A percentile compares a stretch with the other conserved stretches of the same genome.
Conservation (phyloP, 2,329 filamentous ascomycete genomes). For the Diplocarpon rosae region DNA sequence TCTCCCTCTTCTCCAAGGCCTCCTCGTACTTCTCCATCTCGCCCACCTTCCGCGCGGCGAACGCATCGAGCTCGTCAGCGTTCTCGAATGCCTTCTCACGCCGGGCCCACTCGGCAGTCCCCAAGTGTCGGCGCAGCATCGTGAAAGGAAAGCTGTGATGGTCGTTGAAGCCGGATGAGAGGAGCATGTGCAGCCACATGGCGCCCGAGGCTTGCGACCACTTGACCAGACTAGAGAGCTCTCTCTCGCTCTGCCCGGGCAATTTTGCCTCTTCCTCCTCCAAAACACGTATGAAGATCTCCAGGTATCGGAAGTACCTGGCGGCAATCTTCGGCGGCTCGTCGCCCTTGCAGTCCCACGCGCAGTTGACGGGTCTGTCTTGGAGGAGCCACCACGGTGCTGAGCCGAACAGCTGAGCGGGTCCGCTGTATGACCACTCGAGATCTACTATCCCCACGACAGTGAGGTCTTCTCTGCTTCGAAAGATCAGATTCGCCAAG, state of each 20-base stretch:
- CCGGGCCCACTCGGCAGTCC: neutral
- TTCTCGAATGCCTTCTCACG: neutral
- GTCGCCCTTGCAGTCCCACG: neutral
- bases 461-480: constrained; percentile 27
- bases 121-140: neutral
- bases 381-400: constrained; percentile 28
- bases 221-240: constrained; percentile 8
- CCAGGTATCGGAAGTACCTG: neutral
- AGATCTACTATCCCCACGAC: constrained; percentile 29
- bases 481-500: constrained; percentile 30
- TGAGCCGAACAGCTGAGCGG: constrained; percentile 29
- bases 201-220: neutral
- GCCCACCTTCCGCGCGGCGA: neutral
- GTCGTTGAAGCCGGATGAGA: neutral
- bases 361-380: neutral
- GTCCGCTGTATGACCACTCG: constrained; percentile 30
- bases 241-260: constrained; percentile 7
- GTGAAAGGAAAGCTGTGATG: neutral
- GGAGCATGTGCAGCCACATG: neutral
- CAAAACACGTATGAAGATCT: neutral
- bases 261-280: constrained; percentile 9
- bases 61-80: neutral
- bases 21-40: neutral
- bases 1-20: neutral
- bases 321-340: constrained; percentile 5